These are phyloP conservation scores for Macrotyloma uniflorum DNA, from an alignment of 306 rosid genomes.

Conservation along the genomic window DNA sequence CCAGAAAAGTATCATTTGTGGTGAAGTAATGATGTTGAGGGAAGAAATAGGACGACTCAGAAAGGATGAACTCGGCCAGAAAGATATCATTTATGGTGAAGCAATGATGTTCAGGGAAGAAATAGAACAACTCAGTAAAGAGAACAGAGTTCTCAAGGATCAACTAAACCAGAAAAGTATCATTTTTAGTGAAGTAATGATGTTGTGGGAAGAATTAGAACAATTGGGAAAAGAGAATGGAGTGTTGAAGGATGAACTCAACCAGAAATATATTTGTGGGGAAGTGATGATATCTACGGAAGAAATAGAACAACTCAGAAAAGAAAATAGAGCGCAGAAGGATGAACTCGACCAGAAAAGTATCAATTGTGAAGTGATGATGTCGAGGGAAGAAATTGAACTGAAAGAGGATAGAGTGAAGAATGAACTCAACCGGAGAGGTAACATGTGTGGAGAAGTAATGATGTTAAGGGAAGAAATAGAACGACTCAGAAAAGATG, in stretches of 20 bases:
- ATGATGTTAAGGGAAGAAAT: conserved; percentile 54
- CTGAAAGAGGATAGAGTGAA: conserved; percentile 54
- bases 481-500: conserved; percentile 56
- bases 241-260: conserved; percentile 44
- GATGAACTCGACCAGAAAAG: conserved; percentile 2
- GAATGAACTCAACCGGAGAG: not conserved
- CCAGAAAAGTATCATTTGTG: not conserved
- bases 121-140: conserved; percentile 47
- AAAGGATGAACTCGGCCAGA: conserved; percentile 39
- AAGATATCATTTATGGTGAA: conserved; percentile 22
- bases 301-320: conserved; percentile 42
- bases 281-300: conserved; percentile 28
- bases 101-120: conserved; percentile 47
- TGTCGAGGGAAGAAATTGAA: conserved; percentile 53
- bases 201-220: conserved; percentile 49
- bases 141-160: conserved; percentile 44
- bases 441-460: conserved; percentile 36
- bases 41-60: conserved; percentile 49
- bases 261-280: conserved; percentile 50
- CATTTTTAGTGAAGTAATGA: conserved; percentile 38
- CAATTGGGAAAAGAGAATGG: conserved; percentile 51
- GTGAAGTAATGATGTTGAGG: conserved; percentile 43
- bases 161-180: not conserved
- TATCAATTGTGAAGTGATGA: conserved; percentile 35
- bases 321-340: conserved; percentile 50